These are phyloP conservation scores for Speleostelium caveatum DNA, from an alignment of 78 protist species.

Conservation along the genomic window DNA sequence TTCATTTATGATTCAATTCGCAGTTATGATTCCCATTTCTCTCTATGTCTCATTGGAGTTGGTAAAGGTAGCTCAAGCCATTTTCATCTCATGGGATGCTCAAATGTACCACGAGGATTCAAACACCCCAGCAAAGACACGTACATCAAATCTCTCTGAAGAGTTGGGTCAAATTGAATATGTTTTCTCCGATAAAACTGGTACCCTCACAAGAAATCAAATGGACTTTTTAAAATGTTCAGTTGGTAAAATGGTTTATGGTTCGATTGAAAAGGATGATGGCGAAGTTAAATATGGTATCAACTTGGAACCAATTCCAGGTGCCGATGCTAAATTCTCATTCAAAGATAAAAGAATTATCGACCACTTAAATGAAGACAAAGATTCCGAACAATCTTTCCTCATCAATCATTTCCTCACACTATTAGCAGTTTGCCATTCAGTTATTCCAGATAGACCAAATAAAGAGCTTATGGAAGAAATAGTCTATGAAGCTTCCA, in stretches of 20 bases:
- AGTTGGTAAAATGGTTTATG: constrained; percentile 66
- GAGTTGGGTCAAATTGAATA: constrained; percentile 83
- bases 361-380: constrained; percentile 46
- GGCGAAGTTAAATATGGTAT: background rate
- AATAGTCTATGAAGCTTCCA: constrained; percentile 57
- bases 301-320: constrained; percentile 20
- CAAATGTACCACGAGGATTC: constrained; percentile 46
- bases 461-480: constrained; percentile 43
- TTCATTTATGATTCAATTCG: constrained; percentile 91
- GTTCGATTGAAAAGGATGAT: constrained; percentile 27
- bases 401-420: constrained; percentile 73
- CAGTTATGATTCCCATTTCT: constrained; percentile 84
- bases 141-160: constrained; percentile 73
- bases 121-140: constrained; percentile 60
- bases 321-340: constrained; percentile 50
- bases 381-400: constrained; percentile 26
- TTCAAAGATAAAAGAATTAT: constrained; percentile 52
- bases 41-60: constrained; percentile 74
- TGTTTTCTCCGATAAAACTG: constrained; percentile 86
- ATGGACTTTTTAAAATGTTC: constrained; percentile 83
- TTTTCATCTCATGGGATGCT: constrained; percentile 58
- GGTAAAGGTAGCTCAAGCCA: constrained; percentile 74
- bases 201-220: constrained; percentile 84
- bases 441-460: constrained; percentile 88
- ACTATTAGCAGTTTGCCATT: constrained; percentile 85